These are phyloP conservation scores for Trichosanthes truncata DNA, from an alignment of 306 rosid genomes.

Conservation along the genomic window DNA sequence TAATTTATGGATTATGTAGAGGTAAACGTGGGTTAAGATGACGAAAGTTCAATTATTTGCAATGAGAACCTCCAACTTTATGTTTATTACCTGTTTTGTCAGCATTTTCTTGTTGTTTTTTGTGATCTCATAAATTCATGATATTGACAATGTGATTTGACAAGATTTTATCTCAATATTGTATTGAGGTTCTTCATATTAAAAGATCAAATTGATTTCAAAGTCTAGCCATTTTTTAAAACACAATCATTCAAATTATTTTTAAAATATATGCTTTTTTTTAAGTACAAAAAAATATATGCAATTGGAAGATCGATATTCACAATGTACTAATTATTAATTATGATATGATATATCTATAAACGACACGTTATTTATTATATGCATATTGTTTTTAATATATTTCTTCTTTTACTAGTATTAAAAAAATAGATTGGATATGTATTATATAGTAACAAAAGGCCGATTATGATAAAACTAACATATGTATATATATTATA, in stretches of 20 bases:
- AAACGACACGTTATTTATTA: not conserved
- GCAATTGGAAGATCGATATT: not conserved
- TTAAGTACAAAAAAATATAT: too few species aligned
- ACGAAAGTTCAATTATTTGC: not conserved
- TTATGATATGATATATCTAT: not conserved
- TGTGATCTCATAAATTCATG: not conserved
- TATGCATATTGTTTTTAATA: too few species aligned
- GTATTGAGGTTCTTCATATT: not conserved
- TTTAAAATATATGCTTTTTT: not conserved
- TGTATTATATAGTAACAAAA: too few species aligned
- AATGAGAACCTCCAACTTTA: not conserved
- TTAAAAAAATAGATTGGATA: too few species aligned
- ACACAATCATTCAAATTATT: not conserved
- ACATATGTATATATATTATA: too few species aligned
- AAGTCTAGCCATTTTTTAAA: not conserved
- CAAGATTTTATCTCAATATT: constrained; percentile 1
- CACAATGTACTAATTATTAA: not conserved
- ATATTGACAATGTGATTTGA: not conserved
- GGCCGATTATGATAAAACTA: too few species aligned
- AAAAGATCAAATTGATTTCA: not conserved
- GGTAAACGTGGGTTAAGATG: not conserved
- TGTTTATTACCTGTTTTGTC: not conserved
- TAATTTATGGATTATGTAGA: not conserved
- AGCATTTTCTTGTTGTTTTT: not conserved
- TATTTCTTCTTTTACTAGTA: too few species aligned